These are phyloP conservation scores for Ceraceosorus guamensis DNA, from an alignment of 1,284 basidiomycete genomes.

Conservation along the genomic window DNA sequence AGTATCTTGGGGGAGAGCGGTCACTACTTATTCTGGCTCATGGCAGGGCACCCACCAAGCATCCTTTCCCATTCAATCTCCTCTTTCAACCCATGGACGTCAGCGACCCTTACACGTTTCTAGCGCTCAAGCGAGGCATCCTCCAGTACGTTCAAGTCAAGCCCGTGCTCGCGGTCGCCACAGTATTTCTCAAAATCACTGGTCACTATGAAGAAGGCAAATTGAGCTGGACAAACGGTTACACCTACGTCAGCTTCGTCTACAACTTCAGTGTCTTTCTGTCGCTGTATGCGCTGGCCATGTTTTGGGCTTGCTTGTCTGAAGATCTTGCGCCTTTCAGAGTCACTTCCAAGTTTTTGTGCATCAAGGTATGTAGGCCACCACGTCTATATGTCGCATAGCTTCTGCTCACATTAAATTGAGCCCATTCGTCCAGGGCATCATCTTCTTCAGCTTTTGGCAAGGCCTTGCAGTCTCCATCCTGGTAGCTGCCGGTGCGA, in stretches of 20 bases:
- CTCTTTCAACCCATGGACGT: conserved; percentile 40
- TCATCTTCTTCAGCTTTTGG: conserved; percentile 98
- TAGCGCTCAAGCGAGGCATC: conserved; percentile 89
- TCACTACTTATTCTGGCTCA: conserved; percentile 83
- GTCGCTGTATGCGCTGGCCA: conserved; percentile 46
- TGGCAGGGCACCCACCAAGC: conserved; percentile 75
- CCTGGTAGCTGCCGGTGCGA: conserved; percentile 71
- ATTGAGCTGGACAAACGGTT: conserved; percentile 75
- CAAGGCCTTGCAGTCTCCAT: conserved; percentile 75
- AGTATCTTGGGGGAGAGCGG: conserved; percentile 84
- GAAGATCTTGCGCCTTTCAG: conserved; percentile 39
- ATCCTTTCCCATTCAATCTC: conserved; percentile 69
- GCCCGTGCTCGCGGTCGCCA: conserved; percentile 75
- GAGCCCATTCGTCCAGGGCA: conserved; percentile 44
- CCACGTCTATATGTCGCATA: too few relatives aligned
- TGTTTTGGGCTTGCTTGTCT: conserved; percentile 44
- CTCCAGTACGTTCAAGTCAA: conserved; percentile 97
- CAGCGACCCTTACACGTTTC: conserved; percentile 66
- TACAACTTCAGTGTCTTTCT: conserved; percentile 56
- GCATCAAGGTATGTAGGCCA: conserved; percentile 74
- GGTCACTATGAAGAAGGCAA: conserved; percentile 84
- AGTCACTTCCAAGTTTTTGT: conserved; percentile 63
- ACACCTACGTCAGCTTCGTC: conserved; percentile 59
- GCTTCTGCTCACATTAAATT: not conserved
- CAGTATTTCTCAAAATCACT: conserved; percentile 74